These are phyloP conservation scores for Lanmaoa pseudosensibilis DNA, from an alignment of 768 basidiomycete genomes.

Conservation along the genomic window DNA sequence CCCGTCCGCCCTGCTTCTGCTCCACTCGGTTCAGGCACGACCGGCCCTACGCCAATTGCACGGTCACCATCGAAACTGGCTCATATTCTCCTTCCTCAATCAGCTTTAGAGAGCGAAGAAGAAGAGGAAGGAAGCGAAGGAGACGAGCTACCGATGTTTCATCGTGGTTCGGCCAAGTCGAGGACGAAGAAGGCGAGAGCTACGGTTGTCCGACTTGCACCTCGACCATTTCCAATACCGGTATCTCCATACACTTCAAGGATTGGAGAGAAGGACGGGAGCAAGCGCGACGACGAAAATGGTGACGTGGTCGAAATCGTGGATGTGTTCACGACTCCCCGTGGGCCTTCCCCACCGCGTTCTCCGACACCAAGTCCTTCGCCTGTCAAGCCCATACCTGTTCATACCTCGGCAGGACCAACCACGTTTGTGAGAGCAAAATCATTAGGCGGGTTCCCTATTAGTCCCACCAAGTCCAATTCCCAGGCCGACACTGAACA, in stretches of 20 bases:
- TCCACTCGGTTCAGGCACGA: neutral
- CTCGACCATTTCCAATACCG: conserved; percentile 28
- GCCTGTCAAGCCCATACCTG: neutral
- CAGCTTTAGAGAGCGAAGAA: conserved; percentile 10
- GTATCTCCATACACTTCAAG: neutral
- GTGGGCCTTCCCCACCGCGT: conserved; percentile 18
- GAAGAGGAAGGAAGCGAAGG: conserved; percentile 10
- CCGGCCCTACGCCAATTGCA: neutral
- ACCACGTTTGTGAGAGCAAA: neutral
- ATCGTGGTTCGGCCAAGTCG: conserved; percentile 9
- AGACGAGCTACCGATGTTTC: conserved; percentile 22
- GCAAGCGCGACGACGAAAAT: neutral
- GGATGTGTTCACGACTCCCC: conserved; percentile 26
- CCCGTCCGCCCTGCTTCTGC: neutral
- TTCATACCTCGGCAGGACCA: neutral
- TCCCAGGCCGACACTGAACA: neutral
- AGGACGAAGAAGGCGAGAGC: neutral
- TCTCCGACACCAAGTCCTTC: conserved; percentile 25
- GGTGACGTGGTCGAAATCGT: conserved; percentile 8
- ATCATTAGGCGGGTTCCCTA: conserved; percentile 4
- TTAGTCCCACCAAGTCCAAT: conserved; percentile 10
- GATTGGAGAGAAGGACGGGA: neutral
- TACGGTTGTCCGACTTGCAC: neutral
- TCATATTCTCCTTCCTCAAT: conserved; percentile 9
- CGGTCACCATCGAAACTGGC: conserved; percentile 16